Percentiles rank a stretch among this genome's conserved stretches.
Evolutionary conservation across 352 stramenopile genomes (phyloP).

Genomic region (Globisporangium polare): DNA sequence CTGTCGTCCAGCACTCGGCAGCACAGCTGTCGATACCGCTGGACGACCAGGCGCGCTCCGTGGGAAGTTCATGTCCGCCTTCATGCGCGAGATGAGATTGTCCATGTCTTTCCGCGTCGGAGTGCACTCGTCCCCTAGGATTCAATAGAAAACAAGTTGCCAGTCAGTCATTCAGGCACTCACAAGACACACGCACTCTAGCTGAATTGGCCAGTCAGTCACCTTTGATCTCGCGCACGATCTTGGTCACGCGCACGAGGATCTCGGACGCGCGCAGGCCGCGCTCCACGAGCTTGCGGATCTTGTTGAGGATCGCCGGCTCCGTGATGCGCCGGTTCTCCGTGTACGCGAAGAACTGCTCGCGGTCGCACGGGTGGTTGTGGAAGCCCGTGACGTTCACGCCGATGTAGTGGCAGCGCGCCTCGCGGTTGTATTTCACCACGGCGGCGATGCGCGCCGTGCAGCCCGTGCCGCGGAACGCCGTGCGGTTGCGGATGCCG

Average conservation of each 20-base stretch:
- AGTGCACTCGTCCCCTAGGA: background rate
- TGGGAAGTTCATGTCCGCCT: too few species aligned
- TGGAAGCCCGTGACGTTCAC: background rate
- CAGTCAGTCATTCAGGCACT: background rate
- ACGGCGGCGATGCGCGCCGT: background rate
- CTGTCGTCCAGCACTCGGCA: too few species aligned
- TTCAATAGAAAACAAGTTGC: background rate
- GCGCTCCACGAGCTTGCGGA: too few species aligned
- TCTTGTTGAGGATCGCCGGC: background rate
- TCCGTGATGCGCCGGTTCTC: slow-evolving; percentile 6
- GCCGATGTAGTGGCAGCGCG: background rate
- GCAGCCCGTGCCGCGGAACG: background rate
- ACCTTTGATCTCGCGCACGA: background rate
- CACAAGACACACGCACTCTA: too few species aligned
- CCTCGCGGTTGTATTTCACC: background rate
- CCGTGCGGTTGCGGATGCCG: background rate
- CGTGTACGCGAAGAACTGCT: slow-evolving; percentile 3
- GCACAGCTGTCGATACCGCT: too few species aligned
- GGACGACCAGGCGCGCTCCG: too few species aligned
- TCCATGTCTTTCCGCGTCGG: slow-evolving; percentile 2
- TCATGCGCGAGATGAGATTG: background rate
- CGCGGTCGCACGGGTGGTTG: slow-evolving; percentile 4
- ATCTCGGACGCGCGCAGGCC: too few species aligned
- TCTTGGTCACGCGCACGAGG: too few species aligned
- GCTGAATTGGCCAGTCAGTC: background rate